Conservation (phyloP, 331 rosid genomes). For the Pyracantha coccinea region DNA sequence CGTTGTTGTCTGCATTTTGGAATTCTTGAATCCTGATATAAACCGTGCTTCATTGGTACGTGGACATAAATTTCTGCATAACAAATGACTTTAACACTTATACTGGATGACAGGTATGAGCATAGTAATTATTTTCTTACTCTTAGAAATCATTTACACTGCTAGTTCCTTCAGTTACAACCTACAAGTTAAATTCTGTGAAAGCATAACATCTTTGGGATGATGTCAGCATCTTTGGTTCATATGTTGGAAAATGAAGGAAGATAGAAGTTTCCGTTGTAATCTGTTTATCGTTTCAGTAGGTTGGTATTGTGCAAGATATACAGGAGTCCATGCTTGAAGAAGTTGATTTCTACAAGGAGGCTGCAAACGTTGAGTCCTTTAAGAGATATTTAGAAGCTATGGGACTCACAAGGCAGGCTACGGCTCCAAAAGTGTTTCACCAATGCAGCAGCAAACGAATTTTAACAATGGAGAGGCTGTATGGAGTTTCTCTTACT, state of each 20-base stretch:
- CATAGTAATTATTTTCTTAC: background rate
- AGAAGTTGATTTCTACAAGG: conserved; percentile 96
- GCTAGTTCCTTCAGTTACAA: too few species aligned
- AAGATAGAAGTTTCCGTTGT: conserved; percentile 18
- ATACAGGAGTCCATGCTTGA: conserved; percentile 92
- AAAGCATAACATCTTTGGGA: background rate
- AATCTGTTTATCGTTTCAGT: conserved; percentile 33
- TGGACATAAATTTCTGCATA: conserved; percentile 2
- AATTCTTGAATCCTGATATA: conserved; percentile 88
- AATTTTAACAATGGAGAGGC: conserved; percentile 85
- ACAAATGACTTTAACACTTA: background rate
- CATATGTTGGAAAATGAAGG: conserved; percentile 2
- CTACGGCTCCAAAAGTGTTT: conserved; percentile 94
- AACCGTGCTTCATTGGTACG: conserved; percentile 85
- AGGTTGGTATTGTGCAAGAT: conserved; percentile 94
- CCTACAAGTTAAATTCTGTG: background rate
- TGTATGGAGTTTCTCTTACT: conserved; percentile 93
- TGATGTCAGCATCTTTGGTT: background rate
- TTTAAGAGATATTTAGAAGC: conserved; percentile 83
- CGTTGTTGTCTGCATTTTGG: conserved; percentile 82
- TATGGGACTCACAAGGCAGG: conserved; percentile 75
- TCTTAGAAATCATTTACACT: background rate
- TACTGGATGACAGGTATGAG: background rate
- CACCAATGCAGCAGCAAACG: conserved; percentile 63
- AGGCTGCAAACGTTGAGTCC: conserved; percentile 87